Evolutionary conservation across 2,329 filamentous ascomycete species (phyloP), one percentile per base, ranked within the genome.

Genomic region (Alternaria angustiovoidea): DNA sequence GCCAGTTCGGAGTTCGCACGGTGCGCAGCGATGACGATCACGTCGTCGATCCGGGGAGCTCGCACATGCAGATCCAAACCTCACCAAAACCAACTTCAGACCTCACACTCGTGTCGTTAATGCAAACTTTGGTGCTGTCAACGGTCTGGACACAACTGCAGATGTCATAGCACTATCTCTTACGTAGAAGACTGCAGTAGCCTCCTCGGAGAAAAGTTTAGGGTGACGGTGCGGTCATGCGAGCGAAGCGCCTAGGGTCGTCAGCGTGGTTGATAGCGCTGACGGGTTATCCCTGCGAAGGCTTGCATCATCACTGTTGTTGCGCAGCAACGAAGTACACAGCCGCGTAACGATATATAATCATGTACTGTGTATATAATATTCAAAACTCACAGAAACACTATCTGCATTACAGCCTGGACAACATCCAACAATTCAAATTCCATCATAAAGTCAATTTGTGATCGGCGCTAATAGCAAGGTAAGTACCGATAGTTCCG

Each of bases 1-100:
- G 41, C 42, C 1, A 51, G 32, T 6, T 36, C 32, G 14, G 11
- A 42, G 38, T 32, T 39, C 41, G 39, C 26, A 34, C 39, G 41
- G 46, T 47, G 48, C 62, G 57, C 42, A 55, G 49, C 47, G 16
- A 58, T 62, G 66, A 63, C 59, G 58, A 67, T 68, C 62, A 63
- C 24, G 63, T 51, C 30, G 63, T 54, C 51, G 58, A 66, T 66
- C 61, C 34, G 55, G 59, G 57, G 54, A 52, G 30, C 22, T 18
- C 36, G 24, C 30, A 12, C 38, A 47, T 26, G 38, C 55, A 39
- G 46, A 49, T 49, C 14, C 14, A 49, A 38, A 34, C 18, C 42
- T 48, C 30, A 47, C 6, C 41, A 39, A 20, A 18, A 39, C 7
- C 30, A 41, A 22, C 52, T 24, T 12, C 39, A 55, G 42, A 30